Evolutionary conservation across 208 protist genomes (phyloP).

Genomic region (Leishmania amazonensis): DNA sequence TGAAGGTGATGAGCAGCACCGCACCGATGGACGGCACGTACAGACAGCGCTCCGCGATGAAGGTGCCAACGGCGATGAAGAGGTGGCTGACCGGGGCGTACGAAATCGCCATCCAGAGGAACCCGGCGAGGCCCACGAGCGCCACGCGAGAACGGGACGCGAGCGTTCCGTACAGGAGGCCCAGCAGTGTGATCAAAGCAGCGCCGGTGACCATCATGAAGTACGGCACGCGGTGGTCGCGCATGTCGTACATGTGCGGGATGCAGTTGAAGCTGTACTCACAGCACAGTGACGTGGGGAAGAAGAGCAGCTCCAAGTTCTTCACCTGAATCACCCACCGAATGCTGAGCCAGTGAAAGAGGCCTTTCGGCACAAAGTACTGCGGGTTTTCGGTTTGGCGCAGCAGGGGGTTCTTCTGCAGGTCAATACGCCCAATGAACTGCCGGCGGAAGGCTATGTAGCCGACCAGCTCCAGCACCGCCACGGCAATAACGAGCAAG

Average conservation of each 20-base stretch:
- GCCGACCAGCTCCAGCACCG: conserved; percentile 29
- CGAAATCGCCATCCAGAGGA: conserved; percentile 70
- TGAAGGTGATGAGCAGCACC: conserved; percentile 30
- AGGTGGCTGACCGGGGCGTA: conserved; percentile 84
- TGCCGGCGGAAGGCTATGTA: conserved; percentile 57
- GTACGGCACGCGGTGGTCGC: conserved; percentile 41
- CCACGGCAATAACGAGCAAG: conserved; percentile 18
- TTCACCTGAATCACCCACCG: conserved; percentile 70
- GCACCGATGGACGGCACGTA: conserved; percentile 68
- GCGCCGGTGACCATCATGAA: conserved; percentile 28
- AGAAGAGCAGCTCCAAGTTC: conserved; percentile 86
- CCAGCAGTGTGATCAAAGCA: background rate
- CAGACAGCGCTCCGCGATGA: conserved; percentile 87
- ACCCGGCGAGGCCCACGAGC: conserved; percentile 25
- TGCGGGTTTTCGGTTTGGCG: conserved; percentile 87
- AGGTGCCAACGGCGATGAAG: conserved; percentile 83
- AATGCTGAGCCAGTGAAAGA: conserved; percentile 49
- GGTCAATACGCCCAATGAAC: conserved; percentile 56
- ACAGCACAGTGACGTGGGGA: conserved; percentile 73
- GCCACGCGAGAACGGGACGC: conserved; percentile 15
- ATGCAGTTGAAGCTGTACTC: conserved; percentile 94
- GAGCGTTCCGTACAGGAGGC: conserved; percentile 24
- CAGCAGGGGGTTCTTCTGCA: conserved; percentile 47
- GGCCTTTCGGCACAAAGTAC: conserved; percentile 45
- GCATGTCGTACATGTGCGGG: conserved; percentile 45